A percentile compares a stretch with the other conserved stretches of the same genome.
Evolutionary conservation across 495 filamentous ascomycete species (phyloP).

Genomic region (Filosporella fistucella): DNA sequence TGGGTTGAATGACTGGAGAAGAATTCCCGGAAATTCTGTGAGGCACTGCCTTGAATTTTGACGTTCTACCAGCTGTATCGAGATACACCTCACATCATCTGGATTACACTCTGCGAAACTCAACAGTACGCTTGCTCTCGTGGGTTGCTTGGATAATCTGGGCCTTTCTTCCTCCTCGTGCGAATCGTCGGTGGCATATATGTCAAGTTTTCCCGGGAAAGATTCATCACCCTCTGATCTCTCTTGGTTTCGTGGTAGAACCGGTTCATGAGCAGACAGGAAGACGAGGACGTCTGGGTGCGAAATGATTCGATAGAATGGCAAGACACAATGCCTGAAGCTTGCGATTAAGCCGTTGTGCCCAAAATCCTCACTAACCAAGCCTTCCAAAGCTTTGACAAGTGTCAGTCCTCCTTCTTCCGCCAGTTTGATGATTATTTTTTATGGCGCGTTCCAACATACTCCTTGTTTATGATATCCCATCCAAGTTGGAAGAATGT

Average conservation of each 20-base stretch:
- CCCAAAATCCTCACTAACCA: conserved; percentile 21
- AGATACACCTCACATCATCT: conserved; percentile 27
- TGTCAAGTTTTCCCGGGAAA: too few species aligned
- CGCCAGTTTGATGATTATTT: conserved; percentile 21
- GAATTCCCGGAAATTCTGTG: conserved; percentile 67
- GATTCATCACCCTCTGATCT: too few species aligned
- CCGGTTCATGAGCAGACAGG: conserved; percentile 33
- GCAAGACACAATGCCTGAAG: conserved; percentile 31
- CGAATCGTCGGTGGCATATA: conserved; percentile 11
- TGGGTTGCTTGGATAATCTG: conserved; percentile 25
- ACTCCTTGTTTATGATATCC: conserved; percentile 20
- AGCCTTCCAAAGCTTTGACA: conserved; percentile 19
- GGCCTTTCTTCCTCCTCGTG: conserved; percentile 17
- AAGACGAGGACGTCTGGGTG: conserved; percentile 51
- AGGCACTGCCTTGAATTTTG: conserved; percentile 36
- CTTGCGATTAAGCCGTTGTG: conserved; percentile 28
- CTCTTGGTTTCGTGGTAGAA: conserved; percentile 5
- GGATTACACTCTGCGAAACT: conserved; percentile 22
- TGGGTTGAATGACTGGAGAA: conserved; percentile 63
- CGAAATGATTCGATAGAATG: conserved; percentile 48
- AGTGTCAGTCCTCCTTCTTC: conserved; percentile 24
- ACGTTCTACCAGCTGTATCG: conserved; percentile 8
- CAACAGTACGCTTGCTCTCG: conserved; percentile 24
- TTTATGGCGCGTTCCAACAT: conserved; percentile 19
- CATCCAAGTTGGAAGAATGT: conserved; percentile 22